Base-by-base conservation (phyloP, 345 rosid genomes). In the Acer campestre region DNA sequence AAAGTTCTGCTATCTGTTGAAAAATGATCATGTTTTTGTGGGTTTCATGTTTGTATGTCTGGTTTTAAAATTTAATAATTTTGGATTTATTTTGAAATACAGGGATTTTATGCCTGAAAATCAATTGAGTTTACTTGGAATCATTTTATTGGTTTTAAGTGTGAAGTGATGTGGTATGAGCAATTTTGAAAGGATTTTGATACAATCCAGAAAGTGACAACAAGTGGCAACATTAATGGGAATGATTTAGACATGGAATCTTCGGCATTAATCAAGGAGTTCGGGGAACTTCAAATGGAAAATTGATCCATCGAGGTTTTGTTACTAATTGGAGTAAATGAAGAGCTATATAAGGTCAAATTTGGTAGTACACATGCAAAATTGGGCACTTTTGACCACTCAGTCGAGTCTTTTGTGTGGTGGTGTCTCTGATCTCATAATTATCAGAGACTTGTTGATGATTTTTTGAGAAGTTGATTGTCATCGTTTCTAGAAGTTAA, bases 181-280 rank as follows among this genome's bases (percentile, higher is more conserved):
- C 74, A 25, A 51, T 23, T 70, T 46, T 70, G 61, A 35, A 25
- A 27, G 22, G 2, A 73, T 23, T 73, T 73, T 44, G 7, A 73
- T 1, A 40, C 10, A 22, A 42, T 16, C 9, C 42, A 23, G 48
- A 73, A 73, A 42, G 11, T 59, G 64, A 71, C 17, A 14, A 4
- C 12, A 20, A 20, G 25, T 10, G 49, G 10, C 63, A 56, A 20
- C 31, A 72, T 38, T 38, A 42, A 20, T 58, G 64, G 75, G 44
- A 56, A 72, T 58, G 25, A 56, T 58, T 51, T 51, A 14, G 7
- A 7, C 2, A 4, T 7, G 11, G 38, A 35, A 10, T 20, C 22
- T 61, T 7, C 6, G 6, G 6, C 55, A 58, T 2, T 61, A 59
- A 22, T 16, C 14, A 44, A 16, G 23, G 38, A 72, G 29, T 58